Evolutionary conservation across 1,139 yeast species (phyloP), one percentile per base, ranked within the genome.

Genomic region (Sugiyamaella novakii): DNA sequence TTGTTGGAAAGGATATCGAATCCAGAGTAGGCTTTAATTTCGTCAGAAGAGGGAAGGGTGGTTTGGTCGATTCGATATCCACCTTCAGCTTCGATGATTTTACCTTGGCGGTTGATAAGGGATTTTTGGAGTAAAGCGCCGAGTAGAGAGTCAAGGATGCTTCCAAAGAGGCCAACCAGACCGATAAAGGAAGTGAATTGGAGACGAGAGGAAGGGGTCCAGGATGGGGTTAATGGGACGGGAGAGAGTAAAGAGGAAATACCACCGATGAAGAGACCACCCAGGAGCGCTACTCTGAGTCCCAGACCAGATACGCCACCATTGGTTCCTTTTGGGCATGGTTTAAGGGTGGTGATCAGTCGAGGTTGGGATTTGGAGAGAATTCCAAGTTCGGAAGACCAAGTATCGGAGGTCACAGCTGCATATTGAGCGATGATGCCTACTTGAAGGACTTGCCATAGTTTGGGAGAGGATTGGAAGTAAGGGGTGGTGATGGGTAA

Each of bases 301-400:
- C 79, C 80, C 5, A 66, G 55, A 2, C 50, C 56, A 1, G 78
- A 67, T 1, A 76, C 69, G 10, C 77, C 80, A 6, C 80, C 80
- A 55, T 76, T 76, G 14, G 79, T 75, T 12, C 80, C 80, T 22
- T 67, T 69, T 1, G 80, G 79, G 38, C 77, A 76, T 3, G 64
- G 63, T 27, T 63, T 58, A 24, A 72, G 60, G 2, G 74, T 70
- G n/a, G 77, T 74, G 52, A 75, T 72, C 14, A 75, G 63, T 24
- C 69, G 52, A 2, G 80, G 78, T 14, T 60, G 54, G 4, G 64
- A 47, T 25, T 56, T 56, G 1, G 78, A 72, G 21, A 76, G 56
- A 12, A 76, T 74, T 1, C 80, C 80, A 19, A 76, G 60, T 52
- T 76, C 80, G 1, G 78, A 73, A 1, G 79, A 74, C 72, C 75